Base-by-base conservation (phyloP, 495 filamentous ascomycete genomes). In the Neurospora tetraspora region DNA sequence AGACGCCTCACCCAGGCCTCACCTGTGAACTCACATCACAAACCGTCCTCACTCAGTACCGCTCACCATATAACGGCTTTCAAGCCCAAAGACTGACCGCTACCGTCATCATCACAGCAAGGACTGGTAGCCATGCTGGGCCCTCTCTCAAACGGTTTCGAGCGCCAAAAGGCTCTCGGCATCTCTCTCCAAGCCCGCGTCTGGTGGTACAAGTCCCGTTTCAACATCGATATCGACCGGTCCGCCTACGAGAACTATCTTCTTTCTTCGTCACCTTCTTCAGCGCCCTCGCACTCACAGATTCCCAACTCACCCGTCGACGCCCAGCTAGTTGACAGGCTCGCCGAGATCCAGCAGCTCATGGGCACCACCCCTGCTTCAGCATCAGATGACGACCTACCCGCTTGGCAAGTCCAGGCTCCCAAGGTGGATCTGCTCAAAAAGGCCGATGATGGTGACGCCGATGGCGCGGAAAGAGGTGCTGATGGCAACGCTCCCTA, bases 401-500 rank as follows among this genome's bases (percentile, higher is more conserved):
- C 83, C 2, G 80, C 78, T 53, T 86, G 84, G 84, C 82, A 84
- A 77, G 76, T 76, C 7, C 72, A 80, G 6, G 84, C 83, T 3
- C 81, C 82, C 47, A 85, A 81, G 72, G 80, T 83, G 27, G 82
- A 83, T 68, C 79, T 85, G 39, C 81, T 76, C 69, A 71, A 74
- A 39, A 78, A 82, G 69, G 80, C 80, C 34, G 75, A 77, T 23
- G 77, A 80, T 39, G 71, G 65, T 16, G 47, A 20, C 5, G 73
- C 43, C 14, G 74, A 71, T 20, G 71, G 73, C 3, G 47, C 61
- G 11, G 72, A 73, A 36, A 65, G 53, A 9, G 78, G 77, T 61
- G 77, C 78, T 16, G 83, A 86, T 34, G 82, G 76, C 39, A 72
- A 65, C 11, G 81, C 89, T 59, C 88, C 91, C 4, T 97, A 97